Base-by-base conservation (phyloP, 208 protist species). In the Leishmania turanica region DNA sequence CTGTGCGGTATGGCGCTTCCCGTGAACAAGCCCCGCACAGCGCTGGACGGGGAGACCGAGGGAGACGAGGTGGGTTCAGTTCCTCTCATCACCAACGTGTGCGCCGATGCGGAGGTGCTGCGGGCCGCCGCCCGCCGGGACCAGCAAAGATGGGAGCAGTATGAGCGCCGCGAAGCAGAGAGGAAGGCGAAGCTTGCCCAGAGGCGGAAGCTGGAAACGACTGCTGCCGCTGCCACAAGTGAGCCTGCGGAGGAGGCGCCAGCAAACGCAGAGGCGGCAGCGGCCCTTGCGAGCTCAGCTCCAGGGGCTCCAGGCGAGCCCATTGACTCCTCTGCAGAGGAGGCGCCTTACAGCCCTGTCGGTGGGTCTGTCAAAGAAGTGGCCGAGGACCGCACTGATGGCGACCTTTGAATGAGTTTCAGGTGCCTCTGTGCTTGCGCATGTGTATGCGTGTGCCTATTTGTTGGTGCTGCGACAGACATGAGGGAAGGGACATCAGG, bases 1-100 rank as follows among this genome's bases (percentile, higher is more conserved):
- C 78, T 96, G 19, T 96, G 93, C 69, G 93, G 90, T n/a, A 79
- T 91, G 65, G 60, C 70, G 75, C 72, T 80, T 40, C 51, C 69
- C 40, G 31, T 51, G 24, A 56, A 34, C 34, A 62, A 7, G 34
- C 31, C 72, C 9, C 9, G 42, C 21, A 19, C 66, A 9, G 56
- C 64, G 15, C 6, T 47, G 49, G 78, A 72, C 51, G 77, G 77
- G 47, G 34, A 53, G 9, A 42, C 83, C 6, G 87, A 83, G 42
- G 60, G 53, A n/a, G 78, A 79, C 40, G 81, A 82, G 40, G 74
- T 79, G 40, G 64, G 64, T 47, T 84, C 78, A 1, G 78, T 71
- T 53, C 73, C 75, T 19, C 60, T 60, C 40, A 80, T 85, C 47
- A 80, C 82, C 21, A 85, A 84, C 64, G 56, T 89, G 40, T 90